Conservation (phyloP, 371 early-diverging fungal genomes). For the Mortierella polycephala region DNA sequence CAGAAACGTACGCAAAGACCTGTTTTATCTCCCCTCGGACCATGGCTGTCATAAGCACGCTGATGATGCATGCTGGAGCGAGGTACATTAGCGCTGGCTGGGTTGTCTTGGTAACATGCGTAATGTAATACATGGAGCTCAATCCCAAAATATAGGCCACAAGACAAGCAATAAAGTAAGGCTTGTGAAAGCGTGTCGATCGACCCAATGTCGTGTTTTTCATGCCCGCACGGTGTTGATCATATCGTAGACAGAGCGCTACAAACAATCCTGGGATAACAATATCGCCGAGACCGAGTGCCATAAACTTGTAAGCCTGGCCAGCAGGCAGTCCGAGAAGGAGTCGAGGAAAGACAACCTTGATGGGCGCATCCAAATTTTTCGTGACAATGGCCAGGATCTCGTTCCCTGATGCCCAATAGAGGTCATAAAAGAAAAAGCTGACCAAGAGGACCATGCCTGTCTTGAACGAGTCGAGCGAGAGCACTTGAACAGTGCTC, state of each 20-base stretch:
- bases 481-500: slow-evolving; percentile 85
- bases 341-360: slow-evolving; percentile 88
- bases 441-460: slow-evolving; percentile 91
- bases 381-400: slow-evolving; percentile 96
- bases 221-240: slow-evolving; percentile 65
- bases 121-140: slow-evolving; percentile 85
- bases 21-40: slow-evolving; percentile 83
- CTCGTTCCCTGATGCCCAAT: slow-evolving; percentile 96
- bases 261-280: slow-evolving; percentile 96
- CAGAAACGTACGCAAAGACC: slow-evolving; percentile 80
- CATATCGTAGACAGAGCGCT: slow-evolving; percentile 90
- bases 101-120: slow-evolving; percentile 91
- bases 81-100: slow-evolving; percentile 96
- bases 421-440: slow-evolving; percentile 93
- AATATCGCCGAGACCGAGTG: slow-evolving; percentile 98
- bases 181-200: slow-evolving; percentile 75
- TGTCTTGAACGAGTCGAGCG: slow-evolving; percentile 93
- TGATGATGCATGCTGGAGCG: slow-evolving; percentile 92
- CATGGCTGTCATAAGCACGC: slow-evolving; percentile 79
- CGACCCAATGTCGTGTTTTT: slow-evolving; percentile 53
- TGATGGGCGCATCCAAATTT: slow-evolving; percentile 94
- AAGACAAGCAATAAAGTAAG: slow-evolving; percentile 89
- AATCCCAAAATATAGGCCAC: slow-evolving; percentile 90
- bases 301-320: slow-evolving; percentile 71
- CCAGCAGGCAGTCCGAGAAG: slow-evolving; percentile 63